These are phyloP conservation scores for Cucurbita argyrosperma DNA, from an alignment of 306 rosid genomes.

Conservation along the genomic window DNA sequence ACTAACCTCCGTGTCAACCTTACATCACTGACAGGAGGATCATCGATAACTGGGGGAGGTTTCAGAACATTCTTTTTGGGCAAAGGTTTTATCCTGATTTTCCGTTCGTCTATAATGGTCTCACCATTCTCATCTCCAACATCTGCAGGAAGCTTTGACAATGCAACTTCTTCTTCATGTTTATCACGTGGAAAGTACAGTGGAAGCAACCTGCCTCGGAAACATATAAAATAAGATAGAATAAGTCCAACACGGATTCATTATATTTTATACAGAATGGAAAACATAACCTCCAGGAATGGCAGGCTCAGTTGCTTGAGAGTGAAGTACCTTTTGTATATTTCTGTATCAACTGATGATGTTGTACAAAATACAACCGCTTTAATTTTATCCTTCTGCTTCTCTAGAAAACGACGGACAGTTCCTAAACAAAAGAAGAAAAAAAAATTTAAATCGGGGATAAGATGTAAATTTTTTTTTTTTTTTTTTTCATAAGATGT, in stretches of 20 bases:
- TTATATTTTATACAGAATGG: not conserved
- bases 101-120: constrained; percentile 83
- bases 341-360: constrained; percentile 71
- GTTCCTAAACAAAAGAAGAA: constrained; percentile 51
- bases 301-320: not conserved
- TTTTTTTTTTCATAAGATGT: not conserved
- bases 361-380: constrained; percentile 91
- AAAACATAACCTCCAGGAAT: not conserved
- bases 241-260: not conserved
- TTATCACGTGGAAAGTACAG: constrained; percentile 94
- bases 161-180: constrained; percentile 86
- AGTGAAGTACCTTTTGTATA: constrained; percentile 64
- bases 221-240: not conserved
- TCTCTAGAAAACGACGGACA: constrained; percentile 83
- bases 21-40: constrained; percentile 64
- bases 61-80: constrained; percentile 46
- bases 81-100: constrained; percentile 89
- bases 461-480: not conserved
- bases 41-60: constrained; percentile 40
- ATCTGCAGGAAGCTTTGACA: constrained; percentile 86
- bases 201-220: constrained; percentile 64
- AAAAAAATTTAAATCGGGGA: not conserved
- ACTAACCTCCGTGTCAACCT: constrained; percentile 63
- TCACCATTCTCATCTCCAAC: constrained; percentile 99
- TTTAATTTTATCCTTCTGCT: constrained; percentile 68